These are phyloP conservation scores for Scedosporium apiospermum DNA, from an alignment of 2,329 filamentous ascomycete genomes.

Conservation along the genomic window DNA sequence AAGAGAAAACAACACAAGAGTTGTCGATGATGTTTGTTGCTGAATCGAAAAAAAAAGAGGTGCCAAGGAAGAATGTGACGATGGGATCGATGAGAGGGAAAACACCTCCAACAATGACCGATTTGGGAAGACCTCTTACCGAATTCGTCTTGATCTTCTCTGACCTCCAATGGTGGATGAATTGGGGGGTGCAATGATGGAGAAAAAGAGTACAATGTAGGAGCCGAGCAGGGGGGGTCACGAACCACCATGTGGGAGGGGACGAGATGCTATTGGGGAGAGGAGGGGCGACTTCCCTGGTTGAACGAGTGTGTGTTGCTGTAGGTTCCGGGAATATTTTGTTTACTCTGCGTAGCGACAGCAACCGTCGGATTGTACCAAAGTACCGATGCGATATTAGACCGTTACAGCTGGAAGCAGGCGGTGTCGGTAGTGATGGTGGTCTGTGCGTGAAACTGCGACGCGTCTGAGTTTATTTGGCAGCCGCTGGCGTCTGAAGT, in stretches of 20 bases:
- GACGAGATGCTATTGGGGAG: neutral
- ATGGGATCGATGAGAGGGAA: neutral
- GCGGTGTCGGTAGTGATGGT: neutral
- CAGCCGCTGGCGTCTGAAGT: neutral
- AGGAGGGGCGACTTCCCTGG: neutral
- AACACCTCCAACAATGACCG: neutral
- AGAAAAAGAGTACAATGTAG: neutral
- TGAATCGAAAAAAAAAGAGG: neutral
- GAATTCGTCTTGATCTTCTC: neutral
- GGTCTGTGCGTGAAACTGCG: neutral
- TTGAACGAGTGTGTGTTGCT: neutral
- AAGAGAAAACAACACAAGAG: too few species aligned
- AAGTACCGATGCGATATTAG: too few species aligned
- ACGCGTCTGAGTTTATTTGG: too few species aligned
- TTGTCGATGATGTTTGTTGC: neutral
- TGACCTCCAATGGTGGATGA: neutral
- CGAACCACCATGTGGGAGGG: neutral
- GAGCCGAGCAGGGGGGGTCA: neutral
- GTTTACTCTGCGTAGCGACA: neutral
- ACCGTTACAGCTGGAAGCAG: too few species aligned
- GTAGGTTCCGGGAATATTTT: neutral
- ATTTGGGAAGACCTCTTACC: neutral
- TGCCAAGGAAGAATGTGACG: neutral
- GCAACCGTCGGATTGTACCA: neutral
- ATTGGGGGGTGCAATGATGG: neutral